These are phyloP conservation scores for Pyrenopolyporus hunteri DNA, from an alignment of 495 filamentous ascomycete genomes.

Conservation along the genomic window DNA sequence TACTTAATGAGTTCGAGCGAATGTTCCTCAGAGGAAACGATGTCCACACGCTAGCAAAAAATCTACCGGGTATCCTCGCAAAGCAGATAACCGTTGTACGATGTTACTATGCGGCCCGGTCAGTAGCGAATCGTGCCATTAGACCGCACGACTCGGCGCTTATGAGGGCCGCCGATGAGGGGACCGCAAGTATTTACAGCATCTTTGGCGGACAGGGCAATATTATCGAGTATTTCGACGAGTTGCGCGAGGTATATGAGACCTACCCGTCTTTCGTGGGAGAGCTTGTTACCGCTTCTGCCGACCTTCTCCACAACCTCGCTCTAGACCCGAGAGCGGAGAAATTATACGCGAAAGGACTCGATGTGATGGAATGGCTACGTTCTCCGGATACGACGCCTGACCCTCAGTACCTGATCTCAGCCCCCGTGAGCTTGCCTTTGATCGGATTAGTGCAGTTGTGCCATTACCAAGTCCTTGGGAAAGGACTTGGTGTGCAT, in stretches of 20 bases:
- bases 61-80: constrained; percentile 80
- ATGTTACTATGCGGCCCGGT: constrained; percentile 88
- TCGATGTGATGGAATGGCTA: constrained; percentile 93
- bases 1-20: constrained; percentile 93
- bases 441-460: constrained; percentile 95
- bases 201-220: constrained; percentile 99
- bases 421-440: constrained; percentile 95
- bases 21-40: constrained; percentile 95
- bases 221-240: constrained; percentile 98
- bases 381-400: constrained; percentile 85
- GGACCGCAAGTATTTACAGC: constrained; percentile 78
- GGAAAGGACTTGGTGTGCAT: constrained; percentile 83
- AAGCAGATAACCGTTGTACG: constrained; percentile 89
- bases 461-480: constrained; percentile 91
- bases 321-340: constrained; percentile 83
- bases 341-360: constrained; percentile 94
- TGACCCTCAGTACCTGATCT: constrained; percentile 93
- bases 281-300: constrained; percentile 77
- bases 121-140: constrained; percentile 79
- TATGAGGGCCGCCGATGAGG: constrained; percentile 83
- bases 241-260: constrained; percentile 86
- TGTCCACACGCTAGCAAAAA: constrained; percentile 85
- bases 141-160: constrained; percentile 92
- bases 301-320: constrained; percentile 81
- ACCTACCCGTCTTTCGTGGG: constrained; percentile 91